These are phyloP conservation scores for Solanum stenotomum DNA, from an alignment of 257 asterid genomes.

Conservation along the genomic window DNA sequence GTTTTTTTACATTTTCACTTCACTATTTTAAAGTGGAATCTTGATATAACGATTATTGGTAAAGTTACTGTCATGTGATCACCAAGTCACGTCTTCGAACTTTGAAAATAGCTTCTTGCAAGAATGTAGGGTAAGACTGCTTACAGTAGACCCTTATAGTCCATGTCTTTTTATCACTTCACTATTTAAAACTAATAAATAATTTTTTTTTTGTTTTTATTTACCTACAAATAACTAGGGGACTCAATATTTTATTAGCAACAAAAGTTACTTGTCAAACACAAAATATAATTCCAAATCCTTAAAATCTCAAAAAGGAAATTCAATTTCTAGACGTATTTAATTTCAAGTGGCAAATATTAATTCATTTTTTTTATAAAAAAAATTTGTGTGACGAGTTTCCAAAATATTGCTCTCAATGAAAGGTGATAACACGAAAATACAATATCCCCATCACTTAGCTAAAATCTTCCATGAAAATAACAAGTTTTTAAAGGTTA, in stretches of 20 bases:
- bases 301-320: not conserved
- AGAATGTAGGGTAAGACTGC: not conserved
- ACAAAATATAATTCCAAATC: not conserved
- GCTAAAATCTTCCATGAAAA: not conserved
- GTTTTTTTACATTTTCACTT: not conserved
- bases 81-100: not conserved
- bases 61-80: not conserved
- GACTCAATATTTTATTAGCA: not conserved
- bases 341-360: not conserved
- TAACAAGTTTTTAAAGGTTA: not conserved
- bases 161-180: not conserved
- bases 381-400: not conserved
- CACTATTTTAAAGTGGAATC: not conserved
- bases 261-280: not conserved
- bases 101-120: not conserved
- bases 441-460: not conserved
- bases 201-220: not conserved
- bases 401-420: not conserved
- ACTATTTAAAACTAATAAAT: not conserved
- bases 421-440: not conserved
- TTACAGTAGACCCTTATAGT: accelerated
- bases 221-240: not conserved
- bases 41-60: not conserved
- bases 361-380: not conserved
- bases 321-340: not conserved